These are phyloP conservation scores for Penicillium sumatraense DNA, from an alignment of 2,329 filamentous ascomycete species.

Conservation along the genomic window DNA sequence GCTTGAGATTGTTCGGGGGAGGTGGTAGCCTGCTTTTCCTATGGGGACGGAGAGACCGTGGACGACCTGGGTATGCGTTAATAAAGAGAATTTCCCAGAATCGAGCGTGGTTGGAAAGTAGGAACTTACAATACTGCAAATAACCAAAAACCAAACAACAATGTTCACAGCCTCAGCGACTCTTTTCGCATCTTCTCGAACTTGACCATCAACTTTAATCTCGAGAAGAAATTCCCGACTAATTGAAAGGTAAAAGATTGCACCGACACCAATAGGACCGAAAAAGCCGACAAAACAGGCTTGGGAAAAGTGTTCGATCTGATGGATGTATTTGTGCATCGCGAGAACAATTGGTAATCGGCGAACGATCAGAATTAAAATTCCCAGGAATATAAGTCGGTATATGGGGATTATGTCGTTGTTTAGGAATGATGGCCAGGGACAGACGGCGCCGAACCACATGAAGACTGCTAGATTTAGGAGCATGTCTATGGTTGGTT, in stretches of 20 bases:
- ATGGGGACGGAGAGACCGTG: slow-evolving; percentile 83
- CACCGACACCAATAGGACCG: slow-evolving; percentile 87
- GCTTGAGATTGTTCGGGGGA: slow-evolving; percentile 51
- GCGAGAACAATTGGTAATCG: slow-evolving; percentile 76
- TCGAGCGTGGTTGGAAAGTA: background rate
- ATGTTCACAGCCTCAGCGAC: slow-evolving; percentile 70
- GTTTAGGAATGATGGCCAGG: slow-evolving; percentile 72
- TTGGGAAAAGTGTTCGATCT: slow-evolving; percentile 75
- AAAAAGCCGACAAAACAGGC: slow-evolving; percentile 91
- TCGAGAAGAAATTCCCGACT: slow-evolving; percentile 72
- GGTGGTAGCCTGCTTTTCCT: slow-evolving; percentile 52
- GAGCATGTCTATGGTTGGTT: slow-evolving; percentile 93
- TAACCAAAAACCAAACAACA: slow-evolving; percentile 83
- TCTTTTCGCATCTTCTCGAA: slow-evolving; percentile 67
- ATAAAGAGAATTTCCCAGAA: background rate
- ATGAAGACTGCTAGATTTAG: slow-evolving; percentile 87
- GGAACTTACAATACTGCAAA: slow-evolving; percentile 73
- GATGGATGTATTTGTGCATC: slow-evolving; percentile 75
- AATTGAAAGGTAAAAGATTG: slow-evolving; percentile 87
- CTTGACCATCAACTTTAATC: slow-evolving; percentile 62
- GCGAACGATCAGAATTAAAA: slow-evolving; percentile 76
- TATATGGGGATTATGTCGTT: slow-evolving; percentile 74
- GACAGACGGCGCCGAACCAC: slow-evolving; percentile 86
- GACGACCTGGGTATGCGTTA: slow-evolving; percentile 59
- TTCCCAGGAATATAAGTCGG: slow-evolving; percentile 72